These are phyloP conservation scores for Camellia japonica DNA, from an alignment of 148 eudicot species.

Conservation along the genomic window DNA sequence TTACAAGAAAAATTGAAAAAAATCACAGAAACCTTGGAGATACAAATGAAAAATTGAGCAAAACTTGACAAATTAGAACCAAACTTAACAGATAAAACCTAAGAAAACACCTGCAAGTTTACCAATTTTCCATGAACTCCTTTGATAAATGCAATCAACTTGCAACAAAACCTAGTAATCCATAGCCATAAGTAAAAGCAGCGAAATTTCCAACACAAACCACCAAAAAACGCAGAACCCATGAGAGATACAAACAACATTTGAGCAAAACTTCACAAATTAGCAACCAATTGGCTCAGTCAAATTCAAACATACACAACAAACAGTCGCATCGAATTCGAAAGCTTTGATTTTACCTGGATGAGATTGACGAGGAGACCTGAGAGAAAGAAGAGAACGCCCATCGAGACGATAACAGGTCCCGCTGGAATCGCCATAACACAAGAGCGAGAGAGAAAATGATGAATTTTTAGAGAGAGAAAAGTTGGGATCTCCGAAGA, in stretches of 20 bases:
- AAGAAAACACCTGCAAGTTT: no score
- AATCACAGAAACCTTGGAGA: background rate
- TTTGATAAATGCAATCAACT: no score
- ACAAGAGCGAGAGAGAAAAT: background rate
- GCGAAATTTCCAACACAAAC: no score
- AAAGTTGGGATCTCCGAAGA: background rate
- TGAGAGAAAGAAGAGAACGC: slow-evolving; percentile 71
- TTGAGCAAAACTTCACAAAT: background rate
- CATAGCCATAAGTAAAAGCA: no score
- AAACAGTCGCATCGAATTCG: background rate
- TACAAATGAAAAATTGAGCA: background rate
- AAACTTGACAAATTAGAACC: background rate
- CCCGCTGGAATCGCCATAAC: slow-evolving; percentile 78
- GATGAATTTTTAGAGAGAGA: slow-evolving; percentile 10
- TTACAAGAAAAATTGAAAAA: background rate
- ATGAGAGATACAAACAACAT: background rate
- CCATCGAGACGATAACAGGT: slow-evolving; percentile 65
- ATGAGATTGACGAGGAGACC: slow-evolving; percentile 73
- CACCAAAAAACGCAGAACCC: no score
- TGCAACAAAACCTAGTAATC: no score
- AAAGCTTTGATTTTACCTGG: slow-evolving; percentile 41
- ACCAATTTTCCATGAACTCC: no score
- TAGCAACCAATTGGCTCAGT: background rate
- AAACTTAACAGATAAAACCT: background rate
- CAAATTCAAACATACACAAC: slow-evolving; percentile 2